Evolutionary conservation across 2,329 filamentous ascomycete genomes (phyloP), one percentile per base, ranked within the genome.

Genomic region (Colletotrichum aenigma): DNA sequence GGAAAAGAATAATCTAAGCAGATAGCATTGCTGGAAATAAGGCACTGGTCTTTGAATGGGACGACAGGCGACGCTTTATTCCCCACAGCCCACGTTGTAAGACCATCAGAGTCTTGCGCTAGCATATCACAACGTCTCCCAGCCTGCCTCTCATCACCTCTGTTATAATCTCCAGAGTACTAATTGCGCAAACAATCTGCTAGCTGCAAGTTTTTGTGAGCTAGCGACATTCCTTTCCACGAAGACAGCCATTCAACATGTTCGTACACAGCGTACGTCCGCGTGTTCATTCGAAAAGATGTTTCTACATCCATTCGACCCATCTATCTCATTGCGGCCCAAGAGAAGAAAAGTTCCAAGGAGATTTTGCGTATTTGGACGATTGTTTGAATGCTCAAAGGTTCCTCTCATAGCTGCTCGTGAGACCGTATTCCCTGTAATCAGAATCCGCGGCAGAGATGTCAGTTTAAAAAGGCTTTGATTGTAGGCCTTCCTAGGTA

Each of bases 131-230:
- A 13, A 24, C n/a, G n/a, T 13, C 10, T 52, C 12, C 21, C 43
- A 2, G 10, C 0, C 6, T 13, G 10, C 10, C 43, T 13, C n/a
- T 21, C 10, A 3, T 52, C 43, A 21, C n/a, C n/a, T 13, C n/a
- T 52, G 7, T 21, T 6, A 13, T 10, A 52, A 13, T 52, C 43
- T 12, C n/a, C 1, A 6, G 18, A 21, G n/a, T 13, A 48, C 21
- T 21, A 3, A 6, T 21, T 3, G 2, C 10, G 43, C 9, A 43
- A 21, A 48, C 21, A n/a, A 1, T 2, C 1, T 48, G 9, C 18
- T 0, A n/a, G 2, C 5, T 48, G n/a, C n/a, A 48, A 1, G 4
- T 4, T 16, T 38, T 12, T 13, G 6, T 10, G n/a, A 13, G n/a
- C 43, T 52, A 13, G 43, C 12, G 43, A 48, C 3, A 10, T 4